Conservation (phyloP, 2,329 filamentous ascomycete genomes). For the Ambrosiella cleistominuta region DNA sequence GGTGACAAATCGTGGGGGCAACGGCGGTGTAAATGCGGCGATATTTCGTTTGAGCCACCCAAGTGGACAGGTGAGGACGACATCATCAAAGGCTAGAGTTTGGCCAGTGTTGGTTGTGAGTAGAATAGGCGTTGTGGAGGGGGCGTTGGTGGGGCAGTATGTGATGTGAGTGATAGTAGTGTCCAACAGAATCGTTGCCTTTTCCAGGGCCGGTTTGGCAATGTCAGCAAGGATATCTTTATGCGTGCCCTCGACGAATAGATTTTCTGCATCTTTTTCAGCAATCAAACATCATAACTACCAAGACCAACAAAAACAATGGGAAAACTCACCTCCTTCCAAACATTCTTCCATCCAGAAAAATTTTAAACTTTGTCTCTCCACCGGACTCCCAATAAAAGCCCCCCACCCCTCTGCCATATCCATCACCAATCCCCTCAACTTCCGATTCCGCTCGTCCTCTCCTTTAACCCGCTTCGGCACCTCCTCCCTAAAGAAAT, state of each 20-base stretch:
- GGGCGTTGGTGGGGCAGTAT: background rate
- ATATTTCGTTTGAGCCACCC: slow-evolving; percentile 49
- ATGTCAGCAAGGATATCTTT: slow-evolving; percentile 39
- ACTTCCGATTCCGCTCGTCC: slow-evolving; percentile 23
- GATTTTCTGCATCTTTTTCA: slow-evolving; percentile 28
- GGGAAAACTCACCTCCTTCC: slow-evolving; percentile 37
- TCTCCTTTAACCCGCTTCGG: slow-evolving; percentile 29
- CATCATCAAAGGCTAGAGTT: slow-evolving; percentile 41
- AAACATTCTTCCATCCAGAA: slow-evolving; percentile 67
- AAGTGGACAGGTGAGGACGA: slow-evolving; percentile 50
- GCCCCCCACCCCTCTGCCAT: slow-evolving; percentile 51
- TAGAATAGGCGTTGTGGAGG: background rate
- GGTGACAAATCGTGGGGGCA: slow-evolving; percentile 37
- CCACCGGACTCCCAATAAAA: slow-evolving; percentile 49
- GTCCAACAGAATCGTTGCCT: slow-evolving; percentile 29
- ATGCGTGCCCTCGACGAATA: slow-evolving; percentile 44
- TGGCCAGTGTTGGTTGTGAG: background rate
- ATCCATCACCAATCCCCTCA: slow-evolving; percentile 29
- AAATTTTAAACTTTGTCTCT: slow-evolving; percentile 52
- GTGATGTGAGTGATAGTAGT: slow-evolving; percentile 3
- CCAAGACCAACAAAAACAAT: slow-evolving; percentile 21
- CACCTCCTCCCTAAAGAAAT: slow-evolving; percentile 34
- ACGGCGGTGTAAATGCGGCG: slow-evolving; percentile 36
- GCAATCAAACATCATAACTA: slow-evolving; percentile 36
- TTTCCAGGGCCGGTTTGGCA: slow-evolving; percentile 33